phyloP scores from a whole-genome alignment of 179 eudicot species.

The Spergularia azorica region DNA sequence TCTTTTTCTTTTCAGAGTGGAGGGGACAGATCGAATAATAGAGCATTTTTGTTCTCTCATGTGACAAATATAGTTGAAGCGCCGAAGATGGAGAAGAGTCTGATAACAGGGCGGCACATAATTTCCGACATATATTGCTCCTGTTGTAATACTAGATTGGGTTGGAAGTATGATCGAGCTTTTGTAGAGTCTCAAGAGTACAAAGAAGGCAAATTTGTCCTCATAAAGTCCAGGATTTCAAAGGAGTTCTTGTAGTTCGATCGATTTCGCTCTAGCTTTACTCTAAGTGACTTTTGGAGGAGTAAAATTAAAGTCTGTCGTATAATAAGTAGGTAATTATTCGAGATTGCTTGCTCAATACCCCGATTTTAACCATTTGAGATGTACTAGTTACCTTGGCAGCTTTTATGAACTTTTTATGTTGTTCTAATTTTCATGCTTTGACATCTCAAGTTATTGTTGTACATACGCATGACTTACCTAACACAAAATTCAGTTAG shows the following conservation, averaged over 20 bases:
- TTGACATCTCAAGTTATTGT: no score
- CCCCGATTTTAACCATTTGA: no score
- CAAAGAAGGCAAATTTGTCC: constrained; percentile 20
- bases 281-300: no score
- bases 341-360: no score
- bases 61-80: constrained; percentile 15
- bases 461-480: no score
- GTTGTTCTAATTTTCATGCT: no score
- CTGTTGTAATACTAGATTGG: constrained; percentile 8
- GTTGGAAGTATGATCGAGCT: constrained; percentile 3
- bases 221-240: background rate
- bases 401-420: background rate
- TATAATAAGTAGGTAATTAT: no score
- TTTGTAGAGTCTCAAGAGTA: background rate
- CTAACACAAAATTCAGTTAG: no score
- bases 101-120: constrained; percentile 12
- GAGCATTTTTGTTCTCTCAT: constrained; percentile 14
- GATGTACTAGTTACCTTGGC: background rate
- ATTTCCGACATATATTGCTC: constrained; percentile 13
- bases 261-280: no score
- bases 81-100: background rate
- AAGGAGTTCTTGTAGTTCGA: constrained; percentile 8
- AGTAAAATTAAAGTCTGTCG: no score
- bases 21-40: background rate
- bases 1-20: background rate